Conservation (phyloP, 345 rosid species). For the Fremontodendron californicum region DNA sequence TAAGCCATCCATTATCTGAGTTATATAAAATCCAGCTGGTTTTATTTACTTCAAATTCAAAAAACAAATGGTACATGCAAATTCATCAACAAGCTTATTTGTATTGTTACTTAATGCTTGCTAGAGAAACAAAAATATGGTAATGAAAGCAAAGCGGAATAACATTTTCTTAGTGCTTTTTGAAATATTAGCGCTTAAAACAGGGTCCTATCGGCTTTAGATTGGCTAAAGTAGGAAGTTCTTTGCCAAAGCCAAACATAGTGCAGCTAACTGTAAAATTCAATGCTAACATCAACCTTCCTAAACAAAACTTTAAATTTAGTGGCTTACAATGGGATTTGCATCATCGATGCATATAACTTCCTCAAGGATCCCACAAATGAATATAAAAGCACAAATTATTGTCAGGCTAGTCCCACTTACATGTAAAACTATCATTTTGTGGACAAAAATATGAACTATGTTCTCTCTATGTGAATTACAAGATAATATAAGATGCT, state of each 20-base stretch:
- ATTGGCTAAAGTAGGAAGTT: background rate
- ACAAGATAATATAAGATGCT: constrained; percentile 26
- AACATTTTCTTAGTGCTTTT: background rate
- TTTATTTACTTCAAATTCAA: background rate
- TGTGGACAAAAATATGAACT: background rate
- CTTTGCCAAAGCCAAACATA: background rate
- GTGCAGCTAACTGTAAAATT: background rate
- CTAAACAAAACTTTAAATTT: background rate
- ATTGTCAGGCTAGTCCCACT: background rate
- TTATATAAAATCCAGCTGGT: background rate
- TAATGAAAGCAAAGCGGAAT: background rate
- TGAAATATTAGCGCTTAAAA: background rate
- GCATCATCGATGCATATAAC: background rate
- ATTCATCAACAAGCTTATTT: background rate
- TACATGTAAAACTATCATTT: background rate
- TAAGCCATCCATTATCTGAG: background rate
- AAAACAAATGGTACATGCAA: background rate
- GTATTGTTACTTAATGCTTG: background rate
- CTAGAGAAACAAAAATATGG: background rate
- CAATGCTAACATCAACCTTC: background rate
- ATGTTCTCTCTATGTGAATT: background rate
- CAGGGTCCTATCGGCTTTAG: background rate
- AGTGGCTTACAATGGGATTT: background rate
- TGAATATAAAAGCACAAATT: background rate
- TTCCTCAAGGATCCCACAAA: background rate